phyloP scores from a whole-genome alignment of 179 eudicot genomes.

The Patellifolia procumbens region DNA sequence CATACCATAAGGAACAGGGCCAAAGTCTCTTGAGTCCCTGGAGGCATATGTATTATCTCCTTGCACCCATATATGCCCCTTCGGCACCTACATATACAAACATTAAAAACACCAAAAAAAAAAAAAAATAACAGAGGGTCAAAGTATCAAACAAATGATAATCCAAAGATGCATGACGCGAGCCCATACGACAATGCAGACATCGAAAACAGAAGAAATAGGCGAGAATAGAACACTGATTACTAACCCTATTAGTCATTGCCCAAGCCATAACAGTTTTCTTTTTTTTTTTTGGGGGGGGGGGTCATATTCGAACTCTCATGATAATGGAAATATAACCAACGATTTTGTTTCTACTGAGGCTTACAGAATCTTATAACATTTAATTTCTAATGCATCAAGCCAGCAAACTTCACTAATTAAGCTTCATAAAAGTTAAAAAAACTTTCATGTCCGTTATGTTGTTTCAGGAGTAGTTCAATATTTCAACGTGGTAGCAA shows the following conservation, averaged over 20 bases:
- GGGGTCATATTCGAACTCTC: background rate
- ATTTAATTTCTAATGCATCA: too few relatives aligned
- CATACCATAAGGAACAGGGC: slow-evolving; percentile 75
- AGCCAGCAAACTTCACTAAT: too few relatives aligned
- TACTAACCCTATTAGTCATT: background rate
- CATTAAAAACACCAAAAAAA: too few relatives aligned
- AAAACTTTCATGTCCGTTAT: too few relatives aligned
- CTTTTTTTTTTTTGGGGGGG: too few relatives aligned
- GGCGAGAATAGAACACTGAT: background rate
- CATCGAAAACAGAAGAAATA: too few relatives aligned
- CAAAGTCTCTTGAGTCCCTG: slow-evolving; percentile 70
- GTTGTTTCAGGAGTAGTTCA: too few relatives aligned
- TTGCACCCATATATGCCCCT: slow-evolving; percentile 85
- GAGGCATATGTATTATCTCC: slow-evolving; percentile 73
- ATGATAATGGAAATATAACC: background rate
- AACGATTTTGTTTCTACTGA: background rate
- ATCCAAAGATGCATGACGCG: background rate
- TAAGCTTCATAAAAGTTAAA: too few relatives aligned
- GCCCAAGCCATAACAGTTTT: background rate
- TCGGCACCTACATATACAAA: slow-evolving; percentile 56
- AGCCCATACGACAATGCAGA: background rate
- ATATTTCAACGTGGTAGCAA: background rate
- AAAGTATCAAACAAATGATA: background rate
- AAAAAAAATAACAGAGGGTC: background rate
- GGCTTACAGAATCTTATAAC: background rate